These are phyloP conservation scores for Diaporthe citriasiana DNA, from an alignment of 2,329 filamentous ascomycete genomes.

Conservation along the genomic window DNA sequence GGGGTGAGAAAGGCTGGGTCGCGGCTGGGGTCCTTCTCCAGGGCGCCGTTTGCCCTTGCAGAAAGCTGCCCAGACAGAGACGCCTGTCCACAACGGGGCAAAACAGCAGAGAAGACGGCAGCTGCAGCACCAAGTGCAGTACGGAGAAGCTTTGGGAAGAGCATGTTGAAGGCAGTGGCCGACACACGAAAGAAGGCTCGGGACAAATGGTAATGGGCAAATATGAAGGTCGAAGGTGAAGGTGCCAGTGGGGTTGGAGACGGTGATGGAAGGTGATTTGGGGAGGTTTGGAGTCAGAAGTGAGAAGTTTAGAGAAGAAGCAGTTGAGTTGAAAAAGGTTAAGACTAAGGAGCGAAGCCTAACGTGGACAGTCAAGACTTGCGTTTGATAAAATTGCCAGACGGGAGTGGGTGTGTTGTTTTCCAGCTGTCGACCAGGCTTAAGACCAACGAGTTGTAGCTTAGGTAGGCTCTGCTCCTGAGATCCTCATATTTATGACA, in stretches of 20 bases:
- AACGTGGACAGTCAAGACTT: not conserved
- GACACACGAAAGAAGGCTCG: not conserved
- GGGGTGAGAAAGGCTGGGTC: slow-evolving; percentile 25
- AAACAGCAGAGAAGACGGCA: not conserved
- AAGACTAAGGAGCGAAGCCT: not conserved
- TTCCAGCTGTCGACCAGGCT: not conserved
- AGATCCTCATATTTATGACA: too few species aligned
- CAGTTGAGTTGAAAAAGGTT: not conserved
- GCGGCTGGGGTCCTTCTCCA: not conserved
- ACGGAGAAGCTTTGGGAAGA: not conserved
- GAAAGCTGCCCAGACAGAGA: not conserved
- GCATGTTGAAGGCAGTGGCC: slow-evolving; percentile 3
- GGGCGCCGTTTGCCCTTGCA: not conserved
- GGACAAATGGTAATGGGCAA: not conserved
- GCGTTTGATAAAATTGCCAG: not conserved
- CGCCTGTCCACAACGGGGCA: slow-evolving; percentile 15
- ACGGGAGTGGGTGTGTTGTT: not conserved
- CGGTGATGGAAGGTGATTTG: too few species aligned
- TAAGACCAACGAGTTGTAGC: not conserved
- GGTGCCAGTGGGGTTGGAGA: not conserved
- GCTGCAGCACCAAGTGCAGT: slow-evolving; percentile 11
- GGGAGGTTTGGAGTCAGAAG: not conserved
- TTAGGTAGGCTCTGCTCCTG: too few species aligned
- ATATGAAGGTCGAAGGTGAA: too few species aligned
- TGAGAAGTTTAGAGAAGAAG: not conserved